Evolutionary conservation across 805 yeast species (phyloP).

Genomic region (Pichia phayaonensis): DNA sequence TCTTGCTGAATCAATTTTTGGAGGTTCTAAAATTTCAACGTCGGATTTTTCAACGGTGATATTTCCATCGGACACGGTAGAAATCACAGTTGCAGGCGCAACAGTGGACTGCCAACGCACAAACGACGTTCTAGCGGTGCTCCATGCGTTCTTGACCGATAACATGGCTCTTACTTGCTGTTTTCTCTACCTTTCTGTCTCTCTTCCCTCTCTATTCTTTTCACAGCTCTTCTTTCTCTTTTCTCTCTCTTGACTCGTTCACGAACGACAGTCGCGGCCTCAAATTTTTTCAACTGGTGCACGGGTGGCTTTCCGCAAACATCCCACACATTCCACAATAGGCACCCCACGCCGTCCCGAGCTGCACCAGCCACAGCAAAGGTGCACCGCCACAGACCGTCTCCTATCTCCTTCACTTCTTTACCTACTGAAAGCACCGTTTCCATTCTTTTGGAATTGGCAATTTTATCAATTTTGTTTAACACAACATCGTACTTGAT

Average conservation of each 20-base stretch:
- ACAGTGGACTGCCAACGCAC: neutral
- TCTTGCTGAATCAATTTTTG: constrained; percentile 1
- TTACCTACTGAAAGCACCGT: constrained; percentile 19
- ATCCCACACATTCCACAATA: neutral
- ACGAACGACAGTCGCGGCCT: constrained; percentile 23
- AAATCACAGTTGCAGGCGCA: neutral
- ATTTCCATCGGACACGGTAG: neutral
- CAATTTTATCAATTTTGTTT: constrained; percentile 65
- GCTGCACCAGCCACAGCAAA: neutral
- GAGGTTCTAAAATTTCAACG: constrained; percentile 4
- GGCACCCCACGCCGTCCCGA: neutral
- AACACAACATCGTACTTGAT: constrained; percentile 66
- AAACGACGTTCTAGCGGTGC: neutral
- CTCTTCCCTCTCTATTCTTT: neutral
- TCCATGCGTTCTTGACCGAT: neutral
- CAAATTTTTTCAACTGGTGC: constrained; percentile 15
- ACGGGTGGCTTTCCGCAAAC: neutral
- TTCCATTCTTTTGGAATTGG: constrained; percentile 24
- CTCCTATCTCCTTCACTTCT: neutral
- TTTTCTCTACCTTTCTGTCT: neutral
- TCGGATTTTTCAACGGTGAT: neutral
- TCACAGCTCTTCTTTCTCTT: neutral
- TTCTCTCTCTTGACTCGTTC: neutral
- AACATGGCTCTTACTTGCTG: neutral
- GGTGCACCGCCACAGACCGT: neutral